Conservation (phyloP, 495 filamentous ascomycete species). For the Penicillium egyptiacum region DNA sequence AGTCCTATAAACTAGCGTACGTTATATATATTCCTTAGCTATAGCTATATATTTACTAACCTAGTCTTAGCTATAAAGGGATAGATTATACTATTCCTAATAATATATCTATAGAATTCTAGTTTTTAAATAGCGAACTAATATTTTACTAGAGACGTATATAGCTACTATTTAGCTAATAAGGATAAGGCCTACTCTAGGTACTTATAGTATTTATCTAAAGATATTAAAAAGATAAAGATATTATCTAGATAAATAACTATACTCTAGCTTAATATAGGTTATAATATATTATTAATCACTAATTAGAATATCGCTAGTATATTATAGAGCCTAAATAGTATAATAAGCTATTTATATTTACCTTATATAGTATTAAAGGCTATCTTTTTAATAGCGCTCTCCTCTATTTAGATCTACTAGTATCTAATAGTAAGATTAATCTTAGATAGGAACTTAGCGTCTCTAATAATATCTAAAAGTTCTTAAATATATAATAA, state of each 20-base stretch:
- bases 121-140: neutral
- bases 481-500: too few species aligned
- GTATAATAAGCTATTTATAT: conserved; percentile 15
- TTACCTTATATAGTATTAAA: conserved; percentile 14
- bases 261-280: neutral
- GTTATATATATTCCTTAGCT: too few species aligned
- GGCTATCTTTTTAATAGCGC: too few species aligned
- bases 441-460: too few species aligned
- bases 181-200: neutral
- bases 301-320: conserved; percentile 6
- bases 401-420: too few species aligned
- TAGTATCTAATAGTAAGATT: too few species aligned
- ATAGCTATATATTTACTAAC: too few species aligned
- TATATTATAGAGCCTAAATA: conserved; percentile 12
- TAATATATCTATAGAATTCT: neutral
- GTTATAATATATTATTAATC: conserved; percentile 6
- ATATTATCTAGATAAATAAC: neutral
- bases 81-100: too few species aligned
- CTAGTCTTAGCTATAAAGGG: too few species aligned
- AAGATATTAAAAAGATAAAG: neutral
- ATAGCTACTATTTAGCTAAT: neutral
- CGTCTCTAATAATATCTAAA: too few species aligned
- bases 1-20: too few species aligned
- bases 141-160: neutral
- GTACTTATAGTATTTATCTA: neutral